Evolutionary conservation across 2,329 filamentous ascomycete genomes (phyloP).

Genomic region (Talaromyces sp.): DNA sequence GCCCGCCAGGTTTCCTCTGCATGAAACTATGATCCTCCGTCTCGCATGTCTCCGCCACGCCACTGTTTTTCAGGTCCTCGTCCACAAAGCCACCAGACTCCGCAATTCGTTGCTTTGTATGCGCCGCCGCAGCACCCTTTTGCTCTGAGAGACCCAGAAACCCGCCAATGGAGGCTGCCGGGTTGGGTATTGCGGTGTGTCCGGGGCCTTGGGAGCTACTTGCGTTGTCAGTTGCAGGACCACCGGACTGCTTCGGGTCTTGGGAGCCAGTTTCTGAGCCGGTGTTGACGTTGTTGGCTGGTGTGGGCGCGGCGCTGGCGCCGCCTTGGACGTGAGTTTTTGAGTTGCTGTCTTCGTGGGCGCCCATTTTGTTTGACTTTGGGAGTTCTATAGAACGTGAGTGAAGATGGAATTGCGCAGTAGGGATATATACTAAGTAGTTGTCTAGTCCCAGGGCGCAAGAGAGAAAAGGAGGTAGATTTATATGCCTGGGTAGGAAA

Average conservation of each 20-base stretch:
- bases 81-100: not conserved
- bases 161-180: conserved; percentile 25
- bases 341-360: conserved; percentile 12
- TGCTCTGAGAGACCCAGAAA: conserved; percentile 30
- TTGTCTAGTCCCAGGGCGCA: no score
- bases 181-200: conserved; percentile 17
- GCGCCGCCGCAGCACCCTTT: conserved; percentile 8
- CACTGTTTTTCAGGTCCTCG: conserved; percentile 13
- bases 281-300: conserved; percentile 17
- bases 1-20: conserved; percentile 14
- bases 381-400: not conserved
- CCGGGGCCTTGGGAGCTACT: conserved; percentile 14
- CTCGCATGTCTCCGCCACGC: conserved; percentile 12
- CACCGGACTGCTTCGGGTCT: not conserved
- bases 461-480: no score
- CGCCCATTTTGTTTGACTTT: conserved; percentile 1
- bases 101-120: not conserved
- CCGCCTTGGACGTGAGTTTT: conserved; percentile 14
- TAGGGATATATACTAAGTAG: not conserved
- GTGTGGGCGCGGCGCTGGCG: conserved; percentile 15
- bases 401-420: not conserved
- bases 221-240: not conserved
- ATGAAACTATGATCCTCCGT: conserved; percentile 19
- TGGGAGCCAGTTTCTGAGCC: not conserved
- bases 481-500: not conserved